Evolutionary conservation across 2,329 filamentous ascomycete genomes (phyloP), one percentile per base, ranked within the genome.

Genomic region (Colletotrichum liaoningense): DNA sequence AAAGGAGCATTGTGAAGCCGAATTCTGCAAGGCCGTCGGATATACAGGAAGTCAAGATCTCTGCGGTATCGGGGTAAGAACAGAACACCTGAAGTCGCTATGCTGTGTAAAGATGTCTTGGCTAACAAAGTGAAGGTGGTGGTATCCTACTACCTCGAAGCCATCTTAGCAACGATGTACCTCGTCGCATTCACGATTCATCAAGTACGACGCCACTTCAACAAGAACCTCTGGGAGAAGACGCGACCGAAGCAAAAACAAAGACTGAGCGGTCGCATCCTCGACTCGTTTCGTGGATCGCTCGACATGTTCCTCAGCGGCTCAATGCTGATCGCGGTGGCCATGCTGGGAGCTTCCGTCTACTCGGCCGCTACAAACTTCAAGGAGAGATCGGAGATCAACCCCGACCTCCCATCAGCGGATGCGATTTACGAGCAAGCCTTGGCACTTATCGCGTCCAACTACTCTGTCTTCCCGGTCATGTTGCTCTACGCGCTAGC

Each of bases 251-350:
- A 28, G 4, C 35, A 73, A 38, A 35, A 58, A 4, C 57, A 64
- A 19, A 58, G 33, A 4, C 19, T 66, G 19, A 49, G 67, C 12
- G 62, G 33, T 7, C 56, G 71, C 1, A 42, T 73, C 19, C 35
- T 73, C 14, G 73, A 74, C 33, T 66, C 73, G 12, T 74, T 74
- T 60, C 73, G 73, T 26, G 73, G 73, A 24, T 74, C 73, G 3
- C 26, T 74, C 9, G 64, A 74, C 60, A 72, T 73, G 65, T 74
- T 74, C 5, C 38, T 74, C 16, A 65, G 69, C 16, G 64, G 64
- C 1, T 65, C 73, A 24, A 74, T 72, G 65, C 33, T 74, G 28
- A 73, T 74, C 26, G 57, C 73, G 6, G 60, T 73, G n/a, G 63
- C 73, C 26, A 74, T 74, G 73, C 54, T 74, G 5, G 73, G 63